Base-by-base conservation (phyloP, 371 early-diverging fungal species). In the Capniomyces stellatus region DNA sequence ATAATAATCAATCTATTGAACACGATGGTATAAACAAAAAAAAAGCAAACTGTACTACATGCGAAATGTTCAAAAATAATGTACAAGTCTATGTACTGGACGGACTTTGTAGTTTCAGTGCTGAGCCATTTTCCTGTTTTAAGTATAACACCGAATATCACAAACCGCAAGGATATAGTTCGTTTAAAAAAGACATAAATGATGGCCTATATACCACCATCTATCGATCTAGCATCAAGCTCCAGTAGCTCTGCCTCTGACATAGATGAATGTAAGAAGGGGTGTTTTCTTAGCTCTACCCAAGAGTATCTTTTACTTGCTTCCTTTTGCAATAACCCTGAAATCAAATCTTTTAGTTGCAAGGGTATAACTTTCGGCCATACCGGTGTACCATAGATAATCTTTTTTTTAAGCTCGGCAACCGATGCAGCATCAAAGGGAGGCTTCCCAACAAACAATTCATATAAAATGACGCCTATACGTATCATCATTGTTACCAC, bases 321-420 rank as follows among this genome's bases (percentile, higher is more conserved):
- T 29, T 66, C 52, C 15, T 54, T 58, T 39, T 62, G 56, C 25
- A 67, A 52, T 42, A 67, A 54, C 10, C 46, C 49, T 4, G 52
- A 8, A 51, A 67, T 23, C 29, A 67, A 62, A 30, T 30, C 42
- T 29, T 59, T 64, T 3, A 67, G 57, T 44, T 59, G 64, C 19
- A 31, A 15, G 1, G 67, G 67, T 43, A 66, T 67, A 30, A 43
- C 55, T 46, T 59, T 59, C n/a, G 67, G 67, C 63, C 65, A 67
- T 23, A 61, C 48, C 30, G 66, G 58, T 24, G 60, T 54, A 40
- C 61, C 62, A 46, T 63, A 57, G 49, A 65, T 61, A 23, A 67
- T 67, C 23, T 62, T 56, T 22, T 54, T 54, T 50, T 66, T 67
- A 21, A 67, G 48, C n/a, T 67, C 61, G 19, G 58, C 62, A 13